A percentile compares a stretch with the other conserved stretches of the same genome.
phyloP scores from a whole-genome alignment of 2,329 filamentous ascomycete genomes.

The Cordyceps fumosorosea region DNA sequence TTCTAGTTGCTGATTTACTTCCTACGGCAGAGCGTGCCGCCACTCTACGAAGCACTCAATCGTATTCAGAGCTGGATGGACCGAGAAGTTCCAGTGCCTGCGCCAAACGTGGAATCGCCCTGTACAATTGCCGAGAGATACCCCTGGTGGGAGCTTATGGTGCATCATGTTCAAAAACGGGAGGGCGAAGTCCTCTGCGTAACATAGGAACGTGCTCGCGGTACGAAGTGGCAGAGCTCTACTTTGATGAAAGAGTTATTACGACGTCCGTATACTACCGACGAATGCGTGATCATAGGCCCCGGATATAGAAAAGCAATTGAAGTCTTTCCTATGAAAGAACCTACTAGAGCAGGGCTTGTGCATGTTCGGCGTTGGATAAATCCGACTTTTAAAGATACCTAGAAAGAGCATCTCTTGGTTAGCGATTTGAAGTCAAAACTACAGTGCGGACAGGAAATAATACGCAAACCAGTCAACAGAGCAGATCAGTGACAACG shows the following conservation, averaged over 20 bases:
- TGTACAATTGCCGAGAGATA: conserved; percentile 23
- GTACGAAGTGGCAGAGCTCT: not conserved
- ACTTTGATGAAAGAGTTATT: not conserved
- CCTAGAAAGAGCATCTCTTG: not conserved
- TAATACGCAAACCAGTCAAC: not conserved
- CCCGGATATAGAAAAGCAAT: not conserved
- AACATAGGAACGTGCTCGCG: conserved; percentile 22
- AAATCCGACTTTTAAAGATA: not conserved
- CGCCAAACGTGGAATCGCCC: conserved; percentile 15
- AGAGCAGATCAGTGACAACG: not conserved
- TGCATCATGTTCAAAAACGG: conserved; percentile 24
- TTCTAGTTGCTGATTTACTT: conserved; percentile 12
- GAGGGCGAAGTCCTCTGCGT: conserved; percentile 32
- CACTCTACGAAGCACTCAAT: conserved; percentile 27
- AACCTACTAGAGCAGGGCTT: not conserved
- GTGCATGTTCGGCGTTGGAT: not conserved
- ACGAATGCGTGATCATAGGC: not conserved
- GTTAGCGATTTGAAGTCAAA: not conserved
- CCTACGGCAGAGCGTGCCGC: conserved; percentile 32
- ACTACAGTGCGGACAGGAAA: not conserved
- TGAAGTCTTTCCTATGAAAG: not conserved
- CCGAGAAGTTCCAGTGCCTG: conserved; percentile 18
- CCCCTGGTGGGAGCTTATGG: conserved; percentile 35
- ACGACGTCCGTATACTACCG: not conserved
- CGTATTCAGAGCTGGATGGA: conserved; percentile 32